Evolutionary conservation across 306 rosid genomes (phyloP).

Genomic region (Vicia sativa): DNA sequence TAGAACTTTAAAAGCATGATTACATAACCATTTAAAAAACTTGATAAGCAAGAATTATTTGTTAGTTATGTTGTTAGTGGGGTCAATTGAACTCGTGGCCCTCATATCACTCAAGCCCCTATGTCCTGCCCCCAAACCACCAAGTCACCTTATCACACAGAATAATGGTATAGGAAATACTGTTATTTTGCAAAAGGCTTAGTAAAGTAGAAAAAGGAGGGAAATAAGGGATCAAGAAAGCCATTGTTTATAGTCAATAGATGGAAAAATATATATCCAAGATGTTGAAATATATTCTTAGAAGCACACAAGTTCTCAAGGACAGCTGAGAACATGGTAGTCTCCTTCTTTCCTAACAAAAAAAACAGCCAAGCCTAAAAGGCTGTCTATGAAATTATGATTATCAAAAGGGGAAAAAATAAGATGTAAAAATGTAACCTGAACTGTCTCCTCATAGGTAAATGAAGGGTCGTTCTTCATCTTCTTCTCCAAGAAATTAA

Average conservation of each 20-base stretch:
- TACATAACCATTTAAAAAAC: neutral
- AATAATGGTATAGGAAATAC: neutral
- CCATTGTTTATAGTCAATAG: neutral
- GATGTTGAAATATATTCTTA: constrained; percentile 17
- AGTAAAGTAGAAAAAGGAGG: neutral
- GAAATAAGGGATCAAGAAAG: neutral
- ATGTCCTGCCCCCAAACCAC: neutral
- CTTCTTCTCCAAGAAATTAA: constrained; percentile 98
- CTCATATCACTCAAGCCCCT: neutral
- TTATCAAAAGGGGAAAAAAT: neutral
- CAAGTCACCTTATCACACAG: neutral
- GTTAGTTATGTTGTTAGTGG: neutral
- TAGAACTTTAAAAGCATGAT: constrained; percentile 1
- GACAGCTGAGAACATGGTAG: neutral
- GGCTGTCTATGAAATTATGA: constrained; percentile 8
- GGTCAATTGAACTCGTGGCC: no score
- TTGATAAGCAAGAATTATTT: neutral
- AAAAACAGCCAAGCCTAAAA: constrained; percentile 17
- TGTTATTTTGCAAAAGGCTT: neutral
- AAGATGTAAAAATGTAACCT: constrained; percentile 52
- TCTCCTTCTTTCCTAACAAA: constrained; percentile 9
- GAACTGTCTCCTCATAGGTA: constrained; percentile 94
- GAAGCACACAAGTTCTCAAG: constrained; percentile 6
- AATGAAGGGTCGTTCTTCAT: constrained; percentile 97
- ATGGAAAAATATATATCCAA: neutral